These are phyloP conservation scores for Zelonia costaricensis DNA, from an alignment of 208 protist genomes.

Conservation along the genomic window DNA sequence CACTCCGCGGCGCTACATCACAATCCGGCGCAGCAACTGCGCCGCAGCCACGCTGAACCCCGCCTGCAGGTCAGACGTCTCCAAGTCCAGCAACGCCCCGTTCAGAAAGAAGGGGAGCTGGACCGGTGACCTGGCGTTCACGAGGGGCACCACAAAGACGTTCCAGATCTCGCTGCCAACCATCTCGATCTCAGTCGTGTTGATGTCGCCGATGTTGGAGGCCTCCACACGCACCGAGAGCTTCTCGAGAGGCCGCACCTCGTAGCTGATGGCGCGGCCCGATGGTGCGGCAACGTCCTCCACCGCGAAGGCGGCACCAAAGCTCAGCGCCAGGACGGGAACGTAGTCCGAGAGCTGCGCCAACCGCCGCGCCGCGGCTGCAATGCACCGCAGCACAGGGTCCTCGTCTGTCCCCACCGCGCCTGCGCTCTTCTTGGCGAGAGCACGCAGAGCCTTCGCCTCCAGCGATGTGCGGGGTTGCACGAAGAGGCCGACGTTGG, in stretches of 20 bases:
- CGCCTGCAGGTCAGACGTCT: constrained; percentile 2
- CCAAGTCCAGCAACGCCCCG: constrained; percentile 31
- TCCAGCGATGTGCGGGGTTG: background rate
- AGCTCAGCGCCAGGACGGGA: constrained; percentile 15
- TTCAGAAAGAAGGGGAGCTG: constrained; percentile 29
- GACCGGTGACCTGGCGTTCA: constrained; percentile 34
- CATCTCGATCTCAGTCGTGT: constrained; percentile 17
- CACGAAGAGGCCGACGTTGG: constrained; percentile 32
- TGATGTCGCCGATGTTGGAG: constrained; percentile 47
- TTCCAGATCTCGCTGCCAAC: constrained; percentile 29
- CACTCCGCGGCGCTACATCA: too few relatives aligned
- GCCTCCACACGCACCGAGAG: constrained; percentile 32
- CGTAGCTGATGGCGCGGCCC: constrained; percentile 21
- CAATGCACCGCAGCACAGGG: background rate
- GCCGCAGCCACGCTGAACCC: constrained; percentile 29
- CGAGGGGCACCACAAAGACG: constrained; percentile 27
- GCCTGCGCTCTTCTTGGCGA: background rate
- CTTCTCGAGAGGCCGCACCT: constrained; percentile 22
- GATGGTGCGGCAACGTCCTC: constrained; percentile 19
- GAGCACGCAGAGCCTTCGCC: background rate
- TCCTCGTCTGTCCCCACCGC: background rate
- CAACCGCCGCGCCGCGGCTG: too few relatives aligned
- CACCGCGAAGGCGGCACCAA: constrained; percentile 12
- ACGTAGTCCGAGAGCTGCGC: background rate
- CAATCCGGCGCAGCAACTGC: constrained; percentile 8